Percentiles rank a stretch among this genome's conserved stretches.
These are phyloP conservation scores for Circinella minor DNA, from an alignment of 371 early-diverging fungal genomes.

Conservation along the genomic window DNA sequence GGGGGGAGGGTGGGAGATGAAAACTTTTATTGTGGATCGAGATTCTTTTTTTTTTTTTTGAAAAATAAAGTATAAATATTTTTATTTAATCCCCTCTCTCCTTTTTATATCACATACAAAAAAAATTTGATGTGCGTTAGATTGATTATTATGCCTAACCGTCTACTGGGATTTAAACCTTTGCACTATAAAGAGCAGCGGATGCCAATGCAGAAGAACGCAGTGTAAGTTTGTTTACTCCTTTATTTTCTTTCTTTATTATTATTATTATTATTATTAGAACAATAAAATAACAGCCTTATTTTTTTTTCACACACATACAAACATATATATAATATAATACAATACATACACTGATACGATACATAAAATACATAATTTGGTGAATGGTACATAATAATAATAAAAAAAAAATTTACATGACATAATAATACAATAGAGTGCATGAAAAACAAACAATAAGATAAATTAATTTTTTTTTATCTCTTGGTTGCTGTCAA, in stretches of 20 bases:
- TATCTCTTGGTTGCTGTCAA: constrained; percentile 30
- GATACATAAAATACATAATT: neutral
- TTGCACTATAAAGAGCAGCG: neutral
- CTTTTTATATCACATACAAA: too few species aligned
- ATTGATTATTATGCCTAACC: neutral
- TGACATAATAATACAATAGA: too few species aligned
- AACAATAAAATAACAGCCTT: too few species aligned
- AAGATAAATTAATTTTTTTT: too few species aligned
- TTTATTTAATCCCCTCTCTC: too few species aligned
- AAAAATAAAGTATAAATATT: neutral
- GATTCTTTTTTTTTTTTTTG: neutral
- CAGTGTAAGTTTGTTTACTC: neutral
- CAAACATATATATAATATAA: neutral
- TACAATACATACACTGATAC: too few species aligned
- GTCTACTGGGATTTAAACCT: neutral
- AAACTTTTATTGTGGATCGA: too few species aligned
- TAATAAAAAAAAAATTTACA: too few species aligned
- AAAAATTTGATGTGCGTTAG: too few species aligned
- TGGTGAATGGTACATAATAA: too few species aligned
- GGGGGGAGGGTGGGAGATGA: neutral
- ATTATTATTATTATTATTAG: too few species aligned
- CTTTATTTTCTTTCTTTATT: neutral
- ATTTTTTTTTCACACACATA: neutral
- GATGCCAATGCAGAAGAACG: neutral
- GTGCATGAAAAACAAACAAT: too few species aligned